Evolutionary conservation across 2,329 filamentous ascomycete species (phyloP).

Genomic region (Fusarium torreyae): DNA sequence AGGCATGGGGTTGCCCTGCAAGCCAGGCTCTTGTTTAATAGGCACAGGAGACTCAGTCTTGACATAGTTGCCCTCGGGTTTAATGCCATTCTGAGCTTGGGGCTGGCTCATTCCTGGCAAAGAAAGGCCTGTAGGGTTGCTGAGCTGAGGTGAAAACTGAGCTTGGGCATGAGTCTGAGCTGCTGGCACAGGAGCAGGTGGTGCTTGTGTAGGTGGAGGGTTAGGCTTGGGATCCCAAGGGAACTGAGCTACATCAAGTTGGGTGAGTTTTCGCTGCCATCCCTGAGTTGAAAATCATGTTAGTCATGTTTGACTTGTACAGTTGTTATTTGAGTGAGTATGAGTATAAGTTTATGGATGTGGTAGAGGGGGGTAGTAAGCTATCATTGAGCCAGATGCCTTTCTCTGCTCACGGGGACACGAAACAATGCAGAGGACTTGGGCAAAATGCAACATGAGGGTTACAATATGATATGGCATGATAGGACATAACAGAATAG

Average conservation of each 20-base stretch:
- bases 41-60: conserved; percentile 65
- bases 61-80: conserved; percentile 61
- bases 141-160: conserved; percentile 52
- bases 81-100: conserved; percentile 56
- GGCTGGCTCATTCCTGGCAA: conserved; percentile 51
- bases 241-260: conserved; percentile 87
- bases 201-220: conserved; percentile 60
- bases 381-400: not conserved
- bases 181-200: conserved; percentile 45
- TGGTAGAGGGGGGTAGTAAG: not conserved
- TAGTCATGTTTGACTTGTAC: conserved; percentile 35
- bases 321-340: not conserved
- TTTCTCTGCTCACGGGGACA: not conserved
- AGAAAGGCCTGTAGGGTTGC: conserved; percentile 48
- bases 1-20: conserved; percentile 51
- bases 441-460: not conserved
- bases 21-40: conserved; percentile 62
- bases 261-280: conserved; percentile 94
- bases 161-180: conserved; percentile 51
- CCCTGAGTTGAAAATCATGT: conserved; percentile 68
- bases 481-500: not conserved
- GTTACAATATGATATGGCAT: not conserved
- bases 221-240: conserved; percentile 95
- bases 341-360: conserved; percentile 3
- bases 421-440: not conserved